phyloP scores from a whole-genome alignment of 1,139 yeast genomes.

The Pichia inconspicua region DNA sequence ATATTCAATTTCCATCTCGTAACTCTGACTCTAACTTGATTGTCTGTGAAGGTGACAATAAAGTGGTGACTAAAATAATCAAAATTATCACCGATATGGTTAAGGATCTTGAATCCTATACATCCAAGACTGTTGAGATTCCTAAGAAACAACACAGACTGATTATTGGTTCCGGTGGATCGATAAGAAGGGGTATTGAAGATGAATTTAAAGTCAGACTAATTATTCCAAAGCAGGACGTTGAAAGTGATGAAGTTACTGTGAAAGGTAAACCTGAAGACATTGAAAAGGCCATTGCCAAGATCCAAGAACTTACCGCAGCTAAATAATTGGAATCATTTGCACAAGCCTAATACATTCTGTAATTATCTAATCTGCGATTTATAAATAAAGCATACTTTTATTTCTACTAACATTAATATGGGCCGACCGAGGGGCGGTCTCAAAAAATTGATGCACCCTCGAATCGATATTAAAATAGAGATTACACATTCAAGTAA shows the following conservation, averaged over 20 bases:
- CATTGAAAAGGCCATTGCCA: slow-evolving; percentile 48
- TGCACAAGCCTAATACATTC: neutral
- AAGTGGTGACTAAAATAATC: slow-evolving; percentile 63
- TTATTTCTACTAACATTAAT: too few relatives aligned
- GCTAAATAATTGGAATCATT: slow-evolving; percentile 5
- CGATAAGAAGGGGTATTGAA: slow-evolving; percentile 66
- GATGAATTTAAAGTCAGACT: slow-evolving; percentile 57
- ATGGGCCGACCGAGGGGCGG: too few relatives aligned
- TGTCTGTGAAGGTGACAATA: slow-evolving; percentile 67
- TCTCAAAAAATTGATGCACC: too few relatives aligned
- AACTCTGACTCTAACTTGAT: slow-evolving; percentile 57
- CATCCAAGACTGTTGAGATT: slow-evolving; percentile 50
- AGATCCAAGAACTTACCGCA: slow-evolving; percentile 46
- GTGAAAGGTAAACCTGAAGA: slow-evolving; percentile 58
- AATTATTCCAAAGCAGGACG: slow-evolving; percentile 59
- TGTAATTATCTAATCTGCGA: neutral
- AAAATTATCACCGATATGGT: slow-evolving; percentile 59
- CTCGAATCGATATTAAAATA: too few relatives aligned
- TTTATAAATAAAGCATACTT: neutral
- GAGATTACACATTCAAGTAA: too few relatives aligned
- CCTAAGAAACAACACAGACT: slow-evolving; percentile 71
- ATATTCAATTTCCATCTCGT: slow-evolving; percentile 70
- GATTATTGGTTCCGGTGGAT: slow-evolving; percentile 77
- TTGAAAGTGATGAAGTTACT: slow-evolving; percentile 38
- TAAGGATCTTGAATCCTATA: slow-evolving; percentile 54